These are phyloP conservation scores for Colletotrichum aenigma DNA, from an alignment of 2,329 filamentous ascomycete species.

Conservation along the genomic window DNA sequence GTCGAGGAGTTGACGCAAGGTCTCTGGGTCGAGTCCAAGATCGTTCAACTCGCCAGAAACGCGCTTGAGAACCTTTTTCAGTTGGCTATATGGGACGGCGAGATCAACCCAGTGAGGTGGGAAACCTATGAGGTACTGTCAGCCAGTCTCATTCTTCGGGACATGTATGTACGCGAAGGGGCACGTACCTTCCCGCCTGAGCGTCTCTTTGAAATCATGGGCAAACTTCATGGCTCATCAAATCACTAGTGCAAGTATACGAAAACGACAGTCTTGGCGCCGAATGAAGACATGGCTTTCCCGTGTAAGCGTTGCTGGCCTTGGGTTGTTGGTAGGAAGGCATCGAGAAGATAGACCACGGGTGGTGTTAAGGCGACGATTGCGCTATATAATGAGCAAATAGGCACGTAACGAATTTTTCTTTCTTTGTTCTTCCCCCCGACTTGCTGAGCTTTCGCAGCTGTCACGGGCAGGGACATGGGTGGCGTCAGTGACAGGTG, in stretches of 20 bases:
- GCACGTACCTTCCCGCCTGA: constrained; percentile 62
- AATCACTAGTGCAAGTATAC: not conserved
- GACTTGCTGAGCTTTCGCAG: not conserved
- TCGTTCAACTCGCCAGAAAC: constrained; percentile 73
- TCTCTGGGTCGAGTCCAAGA: constrained; percentile 75
- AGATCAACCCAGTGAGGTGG: constrained; percentile 74
- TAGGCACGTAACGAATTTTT: not conserved
- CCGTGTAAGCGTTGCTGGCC: not conserved
- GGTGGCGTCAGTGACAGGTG: not conserved
- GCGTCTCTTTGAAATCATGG: constrained; percentile 73
- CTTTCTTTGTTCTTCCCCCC: not conserved
- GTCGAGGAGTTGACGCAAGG: constrained; percentile 68
- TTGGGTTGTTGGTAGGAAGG: not conserved
- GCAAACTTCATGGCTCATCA: constrained; percentile 78
- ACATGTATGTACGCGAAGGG: not conserved
- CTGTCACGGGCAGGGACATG: not conserved
- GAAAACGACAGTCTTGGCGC: not conserved
- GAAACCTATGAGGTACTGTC: constrained; percentile 56
- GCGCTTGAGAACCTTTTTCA: constrained; percentile 89
- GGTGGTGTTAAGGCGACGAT: not conserved
- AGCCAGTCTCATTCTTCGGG: not conserved
- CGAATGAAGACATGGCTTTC: not conserved
- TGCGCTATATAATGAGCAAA: constrained; percentile 4
- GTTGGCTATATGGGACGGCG: constrained; percentile 81
- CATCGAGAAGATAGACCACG: too few relatives aligned